Conservation (phyloP, 106 monocot species). For the Dactylorhiza incarnata region DNA sequence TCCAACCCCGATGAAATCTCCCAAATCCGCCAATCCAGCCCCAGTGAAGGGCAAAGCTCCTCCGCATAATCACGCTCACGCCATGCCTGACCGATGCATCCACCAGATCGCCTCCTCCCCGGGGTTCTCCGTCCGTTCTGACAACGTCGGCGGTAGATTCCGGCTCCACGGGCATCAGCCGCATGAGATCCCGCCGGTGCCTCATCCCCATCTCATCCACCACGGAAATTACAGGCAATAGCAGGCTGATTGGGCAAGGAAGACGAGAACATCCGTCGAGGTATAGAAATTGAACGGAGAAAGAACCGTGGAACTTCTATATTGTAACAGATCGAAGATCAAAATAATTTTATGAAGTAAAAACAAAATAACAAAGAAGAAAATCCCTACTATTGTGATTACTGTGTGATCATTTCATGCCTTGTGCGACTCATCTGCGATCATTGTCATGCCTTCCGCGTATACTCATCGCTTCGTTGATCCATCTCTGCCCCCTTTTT, state of each 20-base stretch:
- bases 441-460: neutral
- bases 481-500: neutral
- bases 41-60: neutral
- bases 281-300: neutral
- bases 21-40: constrained; percentile 3
- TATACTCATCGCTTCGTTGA: neutral
- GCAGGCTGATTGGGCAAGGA: neutral
- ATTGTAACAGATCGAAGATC: neutral
- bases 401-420: neutral
- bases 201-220: constrained; percentile 23
- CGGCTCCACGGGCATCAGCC: constrained; percentile 6
- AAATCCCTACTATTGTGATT: neutral
- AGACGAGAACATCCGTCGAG: neutral
- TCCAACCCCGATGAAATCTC: constrained; percentile 8
- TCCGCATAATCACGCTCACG: neutral
- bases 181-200: neutral
- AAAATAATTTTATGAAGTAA: neutral
- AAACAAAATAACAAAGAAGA: neutral
- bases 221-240: constrained; percentile 34
- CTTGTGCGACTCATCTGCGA: neutral
- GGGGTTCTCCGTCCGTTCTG: neutral
- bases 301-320: neutral
- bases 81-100: constrained; percentile 6
- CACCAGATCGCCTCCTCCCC: neutral
- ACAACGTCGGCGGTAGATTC: neutral